Conservation (phyloP, 2,329 filamentous ascomycete genomes). For the Elsinoe australis region DNA sequence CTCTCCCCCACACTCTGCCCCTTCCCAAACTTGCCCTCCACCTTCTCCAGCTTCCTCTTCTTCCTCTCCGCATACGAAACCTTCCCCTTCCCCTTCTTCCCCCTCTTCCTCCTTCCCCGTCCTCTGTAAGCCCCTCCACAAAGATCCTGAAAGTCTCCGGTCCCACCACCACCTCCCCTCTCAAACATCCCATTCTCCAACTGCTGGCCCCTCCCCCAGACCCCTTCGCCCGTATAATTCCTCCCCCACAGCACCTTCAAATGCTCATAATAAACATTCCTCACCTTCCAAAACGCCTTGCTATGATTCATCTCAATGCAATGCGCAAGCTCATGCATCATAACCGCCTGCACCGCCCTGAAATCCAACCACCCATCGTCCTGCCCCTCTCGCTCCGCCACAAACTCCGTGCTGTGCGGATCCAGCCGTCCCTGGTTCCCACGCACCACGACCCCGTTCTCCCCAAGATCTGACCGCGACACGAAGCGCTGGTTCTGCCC, state of each 20-base stretch:
- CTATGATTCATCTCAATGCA: constrained; percentile 91
- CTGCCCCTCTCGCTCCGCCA: constrained; percentile 24
- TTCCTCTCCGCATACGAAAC: constrained; percentile 59
- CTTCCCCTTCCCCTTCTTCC: constrained; percentile 47
- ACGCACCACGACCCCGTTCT: constrained; percentile 5
- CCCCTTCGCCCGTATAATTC: constrained; percentile 69
- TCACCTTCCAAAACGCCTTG: constrained; percentile 69
- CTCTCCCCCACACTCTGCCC: constrained; percentile 64
- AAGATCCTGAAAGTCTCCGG: constrained; percentile 35
- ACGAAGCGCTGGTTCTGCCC: background rate
- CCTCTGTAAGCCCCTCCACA: constrained; percentile 75
- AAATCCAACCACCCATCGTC: constrained; percentile 66
- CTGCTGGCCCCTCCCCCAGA: constrained; percentile 68
- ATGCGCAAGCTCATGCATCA: constrained; percentile 88
- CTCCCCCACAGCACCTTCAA: constrained; percentile 63
- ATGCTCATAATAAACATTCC: constrained; percentile 63
- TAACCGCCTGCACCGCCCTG: constrained; percentile 82
- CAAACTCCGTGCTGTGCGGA: constrained; percentile 12
- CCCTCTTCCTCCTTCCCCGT: constrained; percentile 44
- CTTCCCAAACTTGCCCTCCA: constrained; percentile 76
- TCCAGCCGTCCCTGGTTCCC: constrained; percentile 10
- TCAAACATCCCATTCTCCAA: constrained; percentile 53
- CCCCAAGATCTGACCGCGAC: background rate
- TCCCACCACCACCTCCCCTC: constrained; percentile 16
- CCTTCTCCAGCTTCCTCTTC: constrained; percentile 63